A percentile compares a stretch with the other conserved stretches of the same genome.
phyloP scores from a whole-genome alignment of 768 basidiomycete species.

The Trametes villosa region DNA sequence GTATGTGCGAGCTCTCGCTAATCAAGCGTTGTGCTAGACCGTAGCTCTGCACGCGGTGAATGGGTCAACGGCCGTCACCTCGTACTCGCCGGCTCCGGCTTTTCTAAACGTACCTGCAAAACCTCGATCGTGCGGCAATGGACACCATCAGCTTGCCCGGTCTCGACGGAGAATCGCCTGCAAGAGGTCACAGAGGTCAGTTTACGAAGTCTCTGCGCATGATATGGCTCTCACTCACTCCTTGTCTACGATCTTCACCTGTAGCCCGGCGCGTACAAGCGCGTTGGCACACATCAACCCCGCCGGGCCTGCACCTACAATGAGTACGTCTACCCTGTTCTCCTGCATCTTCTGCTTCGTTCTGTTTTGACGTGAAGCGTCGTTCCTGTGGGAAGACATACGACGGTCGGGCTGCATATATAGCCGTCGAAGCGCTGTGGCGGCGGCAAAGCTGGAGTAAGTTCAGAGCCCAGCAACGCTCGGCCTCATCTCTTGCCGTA shows the following conservation, averaged over 20 bases:
- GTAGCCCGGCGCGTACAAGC: slow-evolving; percentile 57
- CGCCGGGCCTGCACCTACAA: slow-evolving; percentile 63
- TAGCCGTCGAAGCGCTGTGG: too few species aligned
- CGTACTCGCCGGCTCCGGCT: too few species aligned
- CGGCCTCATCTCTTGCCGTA: too few species aligned
- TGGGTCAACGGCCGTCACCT: too few species aligned
- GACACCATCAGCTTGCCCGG: slow-evolving; percentile 61
- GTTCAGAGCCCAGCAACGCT: too few species aligned
- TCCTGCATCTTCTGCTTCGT: slow-evolving; percentile 26
- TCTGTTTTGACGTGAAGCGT: background rate
- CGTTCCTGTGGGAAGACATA: too few species aligned
- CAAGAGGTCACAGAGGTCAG: slow-evolving; percentile 1
- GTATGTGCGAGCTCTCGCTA: slow-evolving; percentile 69
- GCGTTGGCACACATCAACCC: slow-evolving; percentile 75
- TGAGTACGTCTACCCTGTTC: slow-evolving; percentile 58
- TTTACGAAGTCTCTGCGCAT: background rate
- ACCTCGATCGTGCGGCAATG: slow-evolving; percentile 60
- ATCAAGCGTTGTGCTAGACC: slow-evolving; percentile 70
- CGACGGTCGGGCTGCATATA: too few species aligned
- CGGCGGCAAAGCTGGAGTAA: too few species aligned
- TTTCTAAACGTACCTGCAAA: slow-evolving; percentile 46
- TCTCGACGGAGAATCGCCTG: slow-evolving; percentile 44
- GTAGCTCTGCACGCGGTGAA: slow-evolving; percentile 58
- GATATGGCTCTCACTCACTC: slow-evolving; percentile 41
- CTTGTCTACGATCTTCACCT: slow-evolving; percentile 63